These are phyloP conservation scores for Quillaja saponaria DNA, from an alignment of 306 rosid genomes.

Conservation along the genomic window DNA sequence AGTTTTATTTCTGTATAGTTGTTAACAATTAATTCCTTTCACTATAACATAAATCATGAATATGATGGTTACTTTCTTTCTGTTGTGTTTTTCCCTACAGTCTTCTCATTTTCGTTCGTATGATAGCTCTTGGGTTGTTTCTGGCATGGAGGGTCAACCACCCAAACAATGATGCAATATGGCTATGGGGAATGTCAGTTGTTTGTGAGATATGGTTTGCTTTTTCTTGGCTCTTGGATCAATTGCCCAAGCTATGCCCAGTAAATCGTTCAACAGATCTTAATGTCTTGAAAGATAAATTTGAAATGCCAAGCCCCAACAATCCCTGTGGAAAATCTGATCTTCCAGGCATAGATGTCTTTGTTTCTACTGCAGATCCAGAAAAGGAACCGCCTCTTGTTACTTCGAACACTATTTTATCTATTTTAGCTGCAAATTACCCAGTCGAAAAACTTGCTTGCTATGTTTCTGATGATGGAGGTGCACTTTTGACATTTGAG, in stretches of 20 bases:
- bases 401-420: slow-evolving; percentile 88
- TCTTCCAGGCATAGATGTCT: slow-evolving; percentile 89
- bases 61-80: slow-evolving; percentile 2
- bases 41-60: too few relatives aligned
- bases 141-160: slow-evolving; percentile 74
- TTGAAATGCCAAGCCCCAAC: slow-evolving; percentile 62
- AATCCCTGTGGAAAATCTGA: slow-evolving; percentile 95
- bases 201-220: slow-evolving; percentile 99
- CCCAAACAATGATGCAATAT: slow-evolving; percentile 73
- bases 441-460: slow-evolving; percentile 99
- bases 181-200: slow-evolving; percentile 97
- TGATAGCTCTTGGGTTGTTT: slow-evolving; percentile 70
- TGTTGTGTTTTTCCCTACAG: slow-evolving; percentile 48
- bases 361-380: slow-evolving; percentile 97
- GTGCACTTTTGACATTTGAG: slow-evolving; percentile 94
- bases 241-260: slow-evolving; percentile 85
- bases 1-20: too few relatives aligned
- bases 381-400: slow-evolving; percentile 98
- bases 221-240: slow-evolving; percentile 97
- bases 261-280: slow-evolving; percentile 84
- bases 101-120: slow-evolving; percentile 68
- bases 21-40: too few relatives aligned
- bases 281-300: slow-evolving; percentile 83
- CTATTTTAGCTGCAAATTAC: slow-evolving; percentile 85
- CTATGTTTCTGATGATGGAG: slow-evolving; percentile 98